Percentiles rank a stretch among this genome's conserved stretches.
phyloP scores from a whole-genome alignment of 108 stramenopile genomes.

The Cyclostephanos tholiformis region DNA sequence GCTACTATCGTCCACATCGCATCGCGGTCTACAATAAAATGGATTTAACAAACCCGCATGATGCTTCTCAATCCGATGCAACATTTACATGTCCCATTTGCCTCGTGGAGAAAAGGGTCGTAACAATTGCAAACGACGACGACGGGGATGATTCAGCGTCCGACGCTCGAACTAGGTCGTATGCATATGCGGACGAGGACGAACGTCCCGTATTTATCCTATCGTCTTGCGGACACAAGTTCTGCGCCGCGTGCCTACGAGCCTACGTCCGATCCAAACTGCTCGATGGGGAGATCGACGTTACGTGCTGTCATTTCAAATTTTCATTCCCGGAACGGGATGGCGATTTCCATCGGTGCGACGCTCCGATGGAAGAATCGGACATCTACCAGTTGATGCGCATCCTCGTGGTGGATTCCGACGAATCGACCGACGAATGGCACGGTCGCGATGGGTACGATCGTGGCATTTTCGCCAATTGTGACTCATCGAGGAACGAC shows the following conservation, averaged over 20 bases:
- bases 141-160: not conserved
- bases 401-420: not conserved
- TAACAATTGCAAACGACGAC: not conserved
- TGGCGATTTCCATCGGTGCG: conserved; percentile 23
- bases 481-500: not conserved
- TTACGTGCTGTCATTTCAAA: conserved; percentile 35
- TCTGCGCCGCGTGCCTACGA: conserved; percentile 49
- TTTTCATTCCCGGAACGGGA: not conserved
- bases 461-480: too few species aligned
- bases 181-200: not conserved
- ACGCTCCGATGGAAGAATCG: conserved; percentile 18
- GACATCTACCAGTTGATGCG: conserved; percentile 33
- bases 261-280: conserved; percentile 57
- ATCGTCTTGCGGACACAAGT: conserved; percentile 47
- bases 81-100: conserved; percentile 15
- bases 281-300: conserved; percentile 31
- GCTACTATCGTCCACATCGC: too few species aligned
- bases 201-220: conserved; percentile 20
- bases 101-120: not conserved
- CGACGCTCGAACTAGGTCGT: conserved; percentile 18
- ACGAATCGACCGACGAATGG: not conserved
- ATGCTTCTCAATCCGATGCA: not conserved
- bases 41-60: too few species aligned
- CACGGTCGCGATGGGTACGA: too few species aligned
- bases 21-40: too few species aligned